Evolutionary conservation across 2,329 filamentous ascomycete species (phyloP).

Genomic region (Ophidiomyces ophidiicola): DNA sequence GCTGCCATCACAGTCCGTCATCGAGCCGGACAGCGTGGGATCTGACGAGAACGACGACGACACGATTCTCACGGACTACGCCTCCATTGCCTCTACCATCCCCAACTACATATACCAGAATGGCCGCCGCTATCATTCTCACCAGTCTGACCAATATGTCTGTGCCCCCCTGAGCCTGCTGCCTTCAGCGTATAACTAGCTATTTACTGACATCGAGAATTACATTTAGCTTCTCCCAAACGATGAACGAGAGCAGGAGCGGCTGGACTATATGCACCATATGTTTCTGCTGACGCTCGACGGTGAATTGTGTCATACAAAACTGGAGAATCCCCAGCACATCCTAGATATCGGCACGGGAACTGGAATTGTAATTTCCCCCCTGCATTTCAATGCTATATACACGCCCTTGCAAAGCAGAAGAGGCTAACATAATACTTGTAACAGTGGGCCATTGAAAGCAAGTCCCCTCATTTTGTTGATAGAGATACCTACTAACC

Average conservation of each 20-base stretch:
- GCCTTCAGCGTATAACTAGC: constrained; percentile 18
- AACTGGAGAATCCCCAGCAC: constrained; percentile 18
- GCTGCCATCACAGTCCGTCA: not conserved
- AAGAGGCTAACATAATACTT: constrained; percentile 11
- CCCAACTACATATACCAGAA: constrained; percentile 16
- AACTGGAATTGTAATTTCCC: constrained; percentile 20
- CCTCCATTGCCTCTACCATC: constrained; percentile 13
- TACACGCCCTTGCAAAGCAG: constrained; percentile 18
- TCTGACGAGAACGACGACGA: constrained; percentile 9
- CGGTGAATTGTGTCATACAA: constrained; percentile 26
- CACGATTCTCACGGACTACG: constrained; percentile 10
- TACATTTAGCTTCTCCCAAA: constrained; percentile 12
- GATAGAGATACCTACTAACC: not conserved
- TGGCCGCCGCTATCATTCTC: constrained; percentile 17
- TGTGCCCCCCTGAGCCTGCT: constrained; percentile 17
- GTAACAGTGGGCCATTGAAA: constrained; percentile 13
- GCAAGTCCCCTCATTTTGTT: not conserved
- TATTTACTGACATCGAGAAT: not conserved
- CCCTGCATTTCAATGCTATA: constrained; percentile 23
- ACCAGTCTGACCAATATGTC: constrained; percentile 15
- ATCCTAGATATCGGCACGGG: constrained; percentile 28
- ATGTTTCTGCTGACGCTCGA: constrained; percentile 21
- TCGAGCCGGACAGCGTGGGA: constrained; percentile 11
- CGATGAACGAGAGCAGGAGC: constrained; percentile 26
- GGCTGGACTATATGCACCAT: constrained; percentile 32